These are phyloP conservation scores for Austroboletus eburneus DNA, from an alignment of 768 basidiomycete species.

Conservation along the genomic window DNA sequence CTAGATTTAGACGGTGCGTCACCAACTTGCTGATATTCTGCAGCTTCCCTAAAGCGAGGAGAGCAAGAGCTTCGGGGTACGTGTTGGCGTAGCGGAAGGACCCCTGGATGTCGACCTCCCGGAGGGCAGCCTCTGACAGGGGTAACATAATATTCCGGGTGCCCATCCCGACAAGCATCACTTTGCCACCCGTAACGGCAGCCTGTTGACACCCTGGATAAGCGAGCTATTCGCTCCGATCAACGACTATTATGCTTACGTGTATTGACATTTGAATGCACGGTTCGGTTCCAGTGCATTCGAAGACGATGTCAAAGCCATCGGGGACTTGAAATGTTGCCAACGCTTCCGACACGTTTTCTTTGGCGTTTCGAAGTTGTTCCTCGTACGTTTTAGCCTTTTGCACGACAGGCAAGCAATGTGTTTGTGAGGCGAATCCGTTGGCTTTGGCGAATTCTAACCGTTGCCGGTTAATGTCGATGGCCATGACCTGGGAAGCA, in stretches of 20 bases:
- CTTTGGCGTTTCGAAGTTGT: conserved; percentile 56
- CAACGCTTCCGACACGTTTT: conserved; percentile 49
- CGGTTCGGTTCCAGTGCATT: conserved; percentile 91
- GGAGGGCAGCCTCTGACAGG: conserved; percentile 73
- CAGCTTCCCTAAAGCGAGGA: conserved; percentile 65
- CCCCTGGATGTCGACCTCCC: conserved; percentile 91
- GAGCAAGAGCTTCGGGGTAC: conserved; percentile 78
- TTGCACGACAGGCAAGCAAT: conserved; percentile 52
- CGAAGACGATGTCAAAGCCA: conserved; percentile 91
- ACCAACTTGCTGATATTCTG: conserved; percentile 67
- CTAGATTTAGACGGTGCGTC: conserved; percentile 70
- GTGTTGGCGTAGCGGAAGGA: conserved; percentile 91
- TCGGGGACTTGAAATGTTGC: conserved; percentile 55
- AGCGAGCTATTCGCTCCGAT: conserved; percentile 9
- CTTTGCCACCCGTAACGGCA: conserved; percentile 80
- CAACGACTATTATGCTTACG: conserved; percentile 47
- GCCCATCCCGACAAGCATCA: conserved; percentile 96
- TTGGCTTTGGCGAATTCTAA: conserved; percentile 72
- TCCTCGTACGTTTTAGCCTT: conserved; percentile 53
- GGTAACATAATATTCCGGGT: conserved; percentile 77
- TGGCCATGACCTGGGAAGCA: conserved; percentile 66
- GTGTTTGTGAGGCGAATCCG: conserved; percentile 75
- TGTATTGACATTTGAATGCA: conserved; percentile 90
- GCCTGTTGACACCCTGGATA: conserved; percentile 44
- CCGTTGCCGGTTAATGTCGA: conserved; percentile 83